These are phyloP conservation scores for Rhizoclosmatium sp. DNA, from an alignment of 192 early-diverging fungal genomes.

Conservation along the genomic window DNA sequence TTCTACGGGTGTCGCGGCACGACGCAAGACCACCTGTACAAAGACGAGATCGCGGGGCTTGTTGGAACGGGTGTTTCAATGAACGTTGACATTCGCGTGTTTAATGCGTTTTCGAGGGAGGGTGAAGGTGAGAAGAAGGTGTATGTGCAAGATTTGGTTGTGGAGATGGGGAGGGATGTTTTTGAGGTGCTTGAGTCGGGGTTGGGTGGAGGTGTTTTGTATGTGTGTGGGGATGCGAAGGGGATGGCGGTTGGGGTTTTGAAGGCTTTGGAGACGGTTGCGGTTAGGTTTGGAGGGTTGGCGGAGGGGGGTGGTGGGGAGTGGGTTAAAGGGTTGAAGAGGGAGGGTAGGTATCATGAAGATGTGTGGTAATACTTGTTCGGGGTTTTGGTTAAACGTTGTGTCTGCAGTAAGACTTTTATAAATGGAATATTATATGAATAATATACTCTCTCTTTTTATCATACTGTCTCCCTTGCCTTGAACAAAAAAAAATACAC, in stretches of 20 bases:
- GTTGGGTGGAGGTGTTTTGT: conserved; percentile 25
- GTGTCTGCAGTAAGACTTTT: no score
- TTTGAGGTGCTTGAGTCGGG: conserved; percentile 82
- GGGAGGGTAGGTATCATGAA: conserved; percentile 85
- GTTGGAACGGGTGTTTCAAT: conserved; percentile 46
- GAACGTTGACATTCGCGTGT: conserved; percentile 65
- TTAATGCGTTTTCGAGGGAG: conserved; percentile 92
- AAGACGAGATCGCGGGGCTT: conserved; percentile 79
- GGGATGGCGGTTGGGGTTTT: conserved; percentile 94
- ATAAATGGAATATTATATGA: no score
- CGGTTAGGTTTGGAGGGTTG: conserved; percentile 69
- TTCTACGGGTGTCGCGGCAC: conserved; percentile 94
- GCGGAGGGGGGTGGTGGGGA: conserved; percentile 65
- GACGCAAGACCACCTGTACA: conserved; percentile 90
- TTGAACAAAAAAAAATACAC: no score
- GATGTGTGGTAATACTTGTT: conserved; percentile 80
- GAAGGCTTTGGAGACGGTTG: conserved; percentile 68
- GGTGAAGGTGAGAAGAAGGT: conserved; percentile 74
- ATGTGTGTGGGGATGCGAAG: conserved; percentile 81
- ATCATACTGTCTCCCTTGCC: no score
- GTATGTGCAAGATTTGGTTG: conserved; percentile 93
- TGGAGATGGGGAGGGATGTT: conserved; percentile 75
- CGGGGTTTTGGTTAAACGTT: no score
- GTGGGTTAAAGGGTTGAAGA: conserved; percentile 88
- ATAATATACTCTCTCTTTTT: no score